phyloP scores from a whole-genome alignment of 108 stramenopile species.

The Cylindrotheca closterium region DNA sequence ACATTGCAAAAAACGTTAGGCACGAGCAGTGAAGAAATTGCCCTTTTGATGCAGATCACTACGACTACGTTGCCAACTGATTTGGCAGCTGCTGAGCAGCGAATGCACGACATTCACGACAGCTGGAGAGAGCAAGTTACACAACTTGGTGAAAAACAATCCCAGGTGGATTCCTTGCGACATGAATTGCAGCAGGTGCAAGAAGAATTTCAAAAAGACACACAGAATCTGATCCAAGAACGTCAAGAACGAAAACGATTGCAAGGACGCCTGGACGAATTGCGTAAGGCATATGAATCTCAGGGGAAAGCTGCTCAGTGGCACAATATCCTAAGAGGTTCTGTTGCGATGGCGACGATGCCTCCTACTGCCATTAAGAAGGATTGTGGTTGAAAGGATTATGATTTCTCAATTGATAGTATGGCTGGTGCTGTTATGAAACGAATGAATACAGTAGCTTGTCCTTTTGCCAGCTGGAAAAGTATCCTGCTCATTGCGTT shows the following conservation, averaged over 20 bases:
- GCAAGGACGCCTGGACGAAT: neutral
- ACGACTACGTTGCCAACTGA: neutral
- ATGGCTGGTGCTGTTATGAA: neutral
- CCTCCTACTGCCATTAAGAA: too few relatives aligned
- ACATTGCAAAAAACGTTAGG: neutral
- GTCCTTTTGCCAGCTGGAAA: neutral
- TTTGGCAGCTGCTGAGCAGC: neutral
- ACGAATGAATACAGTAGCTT: neutral
- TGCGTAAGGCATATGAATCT: neutral
- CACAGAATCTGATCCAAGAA: neutral
- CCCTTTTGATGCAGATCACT: neutral
- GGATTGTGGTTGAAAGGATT: neutral
- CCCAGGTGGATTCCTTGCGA: neutral
- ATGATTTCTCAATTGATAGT: neutral
- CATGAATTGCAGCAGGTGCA: neutral
- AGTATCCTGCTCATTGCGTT: neutral
- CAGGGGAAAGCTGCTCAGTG: neutral
- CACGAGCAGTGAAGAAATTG: neutral
- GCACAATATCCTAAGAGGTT: neutral
- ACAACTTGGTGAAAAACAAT: neutral
- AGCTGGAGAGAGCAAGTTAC: neutral
- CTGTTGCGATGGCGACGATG: too few relatives aligned
- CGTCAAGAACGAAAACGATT: neutral
- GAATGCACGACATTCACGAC: neutral
- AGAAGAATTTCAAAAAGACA: neutral